These are phyloP conservation scores for Cryphonectria nitschkei DNA, from an alignment of 2,329 filamentous ascomycete genomes.

Conservation along the genomic window DNA sequence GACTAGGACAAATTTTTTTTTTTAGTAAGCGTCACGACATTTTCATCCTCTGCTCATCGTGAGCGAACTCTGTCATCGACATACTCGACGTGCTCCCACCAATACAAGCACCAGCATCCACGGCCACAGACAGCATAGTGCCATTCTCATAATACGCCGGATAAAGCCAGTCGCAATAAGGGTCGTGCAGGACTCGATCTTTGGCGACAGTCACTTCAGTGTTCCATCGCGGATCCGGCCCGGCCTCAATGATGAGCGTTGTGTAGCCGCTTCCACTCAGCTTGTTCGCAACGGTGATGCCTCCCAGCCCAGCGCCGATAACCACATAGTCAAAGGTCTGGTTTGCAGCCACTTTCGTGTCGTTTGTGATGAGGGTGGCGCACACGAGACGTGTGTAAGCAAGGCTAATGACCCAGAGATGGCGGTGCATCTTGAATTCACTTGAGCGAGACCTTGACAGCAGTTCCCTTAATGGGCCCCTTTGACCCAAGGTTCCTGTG, in stretches of 20 bases:
- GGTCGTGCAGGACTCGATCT: conserved; percentile 28
- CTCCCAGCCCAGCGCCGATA: conserved; percentile 27
- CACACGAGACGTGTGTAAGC: background rate
- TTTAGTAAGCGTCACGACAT: background rate
- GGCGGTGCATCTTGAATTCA: background rate
- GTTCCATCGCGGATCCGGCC: conserved; percentile 33
- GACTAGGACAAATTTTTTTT: conserved; percentile 21
- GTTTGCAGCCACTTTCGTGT: conserved; percentile 22
- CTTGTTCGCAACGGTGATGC: conserved; percentile 23
- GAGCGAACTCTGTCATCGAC: background rate
- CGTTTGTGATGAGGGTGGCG: conserved; percentile 32
- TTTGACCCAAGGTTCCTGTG: background rate
- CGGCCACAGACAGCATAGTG: conserved; percentile 22
- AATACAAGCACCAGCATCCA: conserved; percentile 34
- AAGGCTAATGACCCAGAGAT: background rate
- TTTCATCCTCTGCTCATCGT: background rate
- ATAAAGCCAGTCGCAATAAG: conserved; percentile 33
- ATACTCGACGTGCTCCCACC: conserved; percentile 34
- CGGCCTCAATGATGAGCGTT: conserved; percentile 34
- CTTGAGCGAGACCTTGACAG: no score
- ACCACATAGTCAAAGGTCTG: conserved; percentile 29
- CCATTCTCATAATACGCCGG: conserved; percentile 32
- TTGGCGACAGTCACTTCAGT: conserved; percentile 29
- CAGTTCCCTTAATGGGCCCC: background rate
- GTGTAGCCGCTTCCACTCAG: conserved; percentile 32